These are phyloP conservation scores for Apostasia shenzhenica DNA, from an alignment of 106 monocot species.

Conservation along the genomic window DNA sequence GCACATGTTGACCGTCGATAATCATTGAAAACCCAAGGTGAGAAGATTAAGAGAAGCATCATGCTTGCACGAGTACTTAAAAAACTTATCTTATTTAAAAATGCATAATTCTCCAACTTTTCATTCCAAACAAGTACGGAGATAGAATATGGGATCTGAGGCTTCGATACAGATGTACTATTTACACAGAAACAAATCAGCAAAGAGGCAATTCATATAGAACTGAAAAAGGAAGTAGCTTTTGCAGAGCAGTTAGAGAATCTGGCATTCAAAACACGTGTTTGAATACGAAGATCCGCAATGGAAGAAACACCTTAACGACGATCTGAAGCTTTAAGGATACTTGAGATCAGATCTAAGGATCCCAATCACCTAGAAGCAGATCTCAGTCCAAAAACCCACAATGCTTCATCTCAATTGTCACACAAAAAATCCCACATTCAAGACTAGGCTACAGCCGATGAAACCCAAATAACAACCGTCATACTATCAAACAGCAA, in stretches of 20 bases:
- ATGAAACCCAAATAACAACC: background rate
- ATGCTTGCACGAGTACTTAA: too few relatives aligned
- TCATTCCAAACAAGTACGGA: too few relatives aligned
- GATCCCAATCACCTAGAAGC: conserved; percentile 1
- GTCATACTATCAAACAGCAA: background rate
- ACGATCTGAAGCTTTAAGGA: background rate
- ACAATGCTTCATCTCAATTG: background rate
- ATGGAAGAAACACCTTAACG: background rate
- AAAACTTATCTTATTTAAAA: too few relatives aligned
- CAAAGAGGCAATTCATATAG: background rate
- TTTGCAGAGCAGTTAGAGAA: too few relatives aligned
- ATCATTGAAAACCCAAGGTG: too few relatives aligned
- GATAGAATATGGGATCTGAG: background rate
- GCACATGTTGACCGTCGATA: too few relatives aligned
- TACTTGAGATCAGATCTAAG: conserved; percentile 3
- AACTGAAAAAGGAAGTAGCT: background rate
- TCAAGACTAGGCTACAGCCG: background rate
- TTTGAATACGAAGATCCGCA: background rate
- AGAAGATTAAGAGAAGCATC: too few relatives aligned
- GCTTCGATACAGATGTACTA: background rate
- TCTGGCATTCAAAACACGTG: too few relatives aligned
- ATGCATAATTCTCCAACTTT: too few relatives aligned
- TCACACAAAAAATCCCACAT: background rate
- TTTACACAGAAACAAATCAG: background rate
- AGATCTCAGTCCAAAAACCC: background rate